These are phyloP conservation scores for Globisporangium carolinianum DNA, from an alignment of 352 stramenopile species.

Conservation along the genomic window DNA sequence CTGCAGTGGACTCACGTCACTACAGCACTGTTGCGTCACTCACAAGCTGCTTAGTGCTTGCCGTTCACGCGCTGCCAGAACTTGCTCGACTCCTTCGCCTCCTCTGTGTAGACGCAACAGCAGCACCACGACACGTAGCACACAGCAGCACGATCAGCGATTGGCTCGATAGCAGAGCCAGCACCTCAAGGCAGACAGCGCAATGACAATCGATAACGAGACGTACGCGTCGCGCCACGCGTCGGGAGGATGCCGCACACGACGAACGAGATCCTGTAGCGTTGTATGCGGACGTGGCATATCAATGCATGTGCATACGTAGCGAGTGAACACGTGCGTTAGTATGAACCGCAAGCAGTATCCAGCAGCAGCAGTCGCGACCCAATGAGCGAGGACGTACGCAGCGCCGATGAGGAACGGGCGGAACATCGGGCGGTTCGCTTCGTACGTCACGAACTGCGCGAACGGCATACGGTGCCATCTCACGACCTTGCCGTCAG, in stretches of 20 bases:
- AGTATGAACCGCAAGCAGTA: neutral
- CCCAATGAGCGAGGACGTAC: constrained; percentile 23
- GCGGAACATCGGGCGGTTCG: constrained; percentile 74
- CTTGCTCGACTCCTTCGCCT: constrained; percentile 80
- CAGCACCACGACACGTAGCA: neutral
- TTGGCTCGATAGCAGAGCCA: neutral
- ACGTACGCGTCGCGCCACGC: constrained; percentile 57
- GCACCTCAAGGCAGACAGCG: neutral
- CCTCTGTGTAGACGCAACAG: constrained; percentile 30
- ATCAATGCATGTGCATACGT: neutral
- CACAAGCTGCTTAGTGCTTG: constrained; percentile 58
- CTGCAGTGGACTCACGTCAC: neutral
- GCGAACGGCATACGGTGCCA: constrained; percentile 80
- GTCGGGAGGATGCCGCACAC: constrained; percentile 79
- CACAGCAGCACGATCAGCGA: neutral
- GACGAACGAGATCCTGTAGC: constrained; percentile 55
- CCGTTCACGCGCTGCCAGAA: constrained; percentile 84
- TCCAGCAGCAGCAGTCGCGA: too few relatives aligned
- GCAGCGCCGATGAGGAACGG: constrained; percentile 75
- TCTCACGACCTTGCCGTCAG: constrained; percentile 58
- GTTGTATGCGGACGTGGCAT: neutral
- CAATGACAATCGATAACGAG: neutral
- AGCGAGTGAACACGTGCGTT: neutral
- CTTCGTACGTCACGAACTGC: constrained; percentile 74
- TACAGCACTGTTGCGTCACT: neutral